A percentile compares a stretch with the other conserved stretches of the same genome.
These are phyloP conservation scores for Cladorrhinum sp. DNA, from an alignment of 2,329 filamentous ascomycete genomes.

Conservation along the genomic window DNA sequence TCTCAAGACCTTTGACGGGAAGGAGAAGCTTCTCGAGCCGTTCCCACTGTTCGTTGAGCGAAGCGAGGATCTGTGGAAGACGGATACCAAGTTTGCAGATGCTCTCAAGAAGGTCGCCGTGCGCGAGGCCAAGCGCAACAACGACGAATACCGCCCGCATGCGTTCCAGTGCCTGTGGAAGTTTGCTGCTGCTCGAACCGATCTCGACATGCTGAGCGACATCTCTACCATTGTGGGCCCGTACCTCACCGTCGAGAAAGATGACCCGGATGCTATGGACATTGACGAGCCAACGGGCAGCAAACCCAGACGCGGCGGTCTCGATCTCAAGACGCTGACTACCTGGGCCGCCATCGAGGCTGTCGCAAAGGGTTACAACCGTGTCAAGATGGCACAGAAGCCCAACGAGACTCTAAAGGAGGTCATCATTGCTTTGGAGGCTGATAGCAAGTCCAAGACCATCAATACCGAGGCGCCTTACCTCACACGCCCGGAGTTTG, in stretches of 20 bases:
- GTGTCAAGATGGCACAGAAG: conserved; percentile 36
- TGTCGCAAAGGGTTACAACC: conserved; percentile 48
- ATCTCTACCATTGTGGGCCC: conserved; percentile 62
- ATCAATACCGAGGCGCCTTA: conserved; percentile 34
- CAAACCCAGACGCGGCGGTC: conserved; percentile 10
- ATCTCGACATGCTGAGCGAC: conserved; percentile 67
- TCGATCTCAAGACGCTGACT: conserved; percentile 41
- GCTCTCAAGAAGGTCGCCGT: conserved; percentile 77
- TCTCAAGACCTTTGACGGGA: conserved; percentile 90
- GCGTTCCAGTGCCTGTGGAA: conserved; percentile 70
- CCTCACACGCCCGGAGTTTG: conserved; percentile 38
- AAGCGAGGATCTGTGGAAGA: conserved; percentile 55
- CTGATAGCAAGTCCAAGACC: conserved; percentile 19
- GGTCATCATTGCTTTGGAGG: conserved; percentile 39
- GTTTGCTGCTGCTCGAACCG: conserved; percentile 64
- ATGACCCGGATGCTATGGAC: conserved; percentile 67
- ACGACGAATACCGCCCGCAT: conserved; percentile 75
- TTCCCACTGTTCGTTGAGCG: conserved; percentile 75
- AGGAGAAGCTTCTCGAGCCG: conserved; percentile 77
- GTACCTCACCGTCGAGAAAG: conserved; percentile 58
- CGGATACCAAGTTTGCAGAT: conserved; percentile 51
- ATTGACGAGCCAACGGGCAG: conserved; percentile 45
- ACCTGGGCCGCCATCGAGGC: conserved; percentile 51
- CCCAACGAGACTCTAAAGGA: conserved; percentile 39
- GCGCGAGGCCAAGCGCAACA: conserved; percentile 88